Base-by-base conservation (phyloP, 768 basidiomycete genomes). In the Clitopilus hobsonii region DNA sequence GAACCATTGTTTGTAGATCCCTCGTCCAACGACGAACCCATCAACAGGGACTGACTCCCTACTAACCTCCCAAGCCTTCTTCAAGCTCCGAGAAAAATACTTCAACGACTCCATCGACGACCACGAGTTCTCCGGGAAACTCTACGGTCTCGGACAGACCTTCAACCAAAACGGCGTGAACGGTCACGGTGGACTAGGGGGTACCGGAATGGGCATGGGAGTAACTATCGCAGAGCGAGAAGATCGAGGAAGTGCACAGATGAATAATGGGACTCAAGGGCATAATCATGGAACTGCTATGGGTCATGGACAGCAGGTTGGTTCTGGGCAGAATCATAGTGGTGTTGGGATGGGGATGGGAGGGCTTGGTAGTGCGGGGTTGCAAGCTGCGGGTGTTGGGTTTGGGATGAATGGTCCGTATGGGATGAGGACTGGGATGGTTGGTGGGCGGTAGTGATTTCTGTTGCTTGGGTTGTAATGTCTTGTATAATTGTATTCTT, bases 11-110 rank as follows among this genome's bases (percentile, higher is more conserved):
- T 45, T 32, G 8, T 20, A 45, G 41, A 45, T 45, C 18, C 18
- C 41, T 18, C 2, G 41, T 4, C 41, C 41, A 20, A 45, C 41
- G 41, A 45, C 41, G 22, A 45, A 2, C 10, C 41, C 41, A 20
- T 45, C 41, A 18, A 94, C 96, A 8, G 96, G 97, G 13, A 95
- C 93, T n/a, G 97, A 98, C 67, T 93, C 91, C 13, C 85, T 98
- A 38, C 81, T 99, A 47, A 98, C 95, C 6, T 85, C 94, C 2
- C 85, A 88, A 1, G 92, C 92, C 0, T 98, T 98, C 74, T 98
- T 98, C 87, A 91, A 94, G 70, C 91, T 98, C 82, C 85, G 91
- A 25, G 86, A 93, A 61, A 70, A 89, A 14, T 98, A 94, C 73
- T 99, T 99, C 74, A 83, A 87, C 58, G 89, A 94, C 67, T 75